These are phyloP conservation scores for Penicillium sp. DNA, from an alignment of 2,329 filamentous ascomycete genomes.

Conservation along the genomic window DNA sequence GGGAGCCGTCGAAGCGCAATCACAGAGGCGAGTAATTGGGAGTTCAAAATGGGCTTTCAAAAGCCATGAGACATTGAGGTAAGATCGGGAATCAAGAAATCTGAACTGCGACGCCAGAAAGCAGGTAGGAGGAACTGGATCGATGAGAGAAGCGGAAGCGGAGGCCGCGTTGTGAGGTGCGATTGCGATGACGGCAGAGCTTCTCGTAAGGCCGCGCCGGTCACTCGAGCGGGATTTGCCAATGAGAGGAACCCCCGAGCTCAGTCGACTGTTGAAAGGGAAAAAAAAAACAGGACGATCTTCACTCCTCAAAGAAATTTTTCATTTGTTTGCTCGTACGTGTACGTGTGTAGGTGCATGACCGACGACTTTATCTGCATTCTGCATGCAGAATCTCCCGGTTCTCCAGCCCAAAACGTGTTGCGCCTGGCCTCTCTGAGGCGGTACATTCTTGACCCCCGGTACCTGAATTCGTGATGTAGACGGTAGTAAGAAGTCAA, in stretches of 20 bases:
- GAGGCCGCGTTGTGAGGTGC: slow-evolving; percentile 11
- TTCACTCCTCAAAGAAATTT: neutral
- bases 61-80: neutral
- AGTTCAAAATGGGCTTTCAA: neutral
- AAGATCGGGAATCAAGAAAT: neutral
- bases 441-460: too few relatives aligned
- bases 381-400: too few relatives aligned
- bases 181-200: slow-evolving; percentile 19
- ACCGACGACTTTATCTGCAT: too few relatives aligned
- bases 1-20: neutral
- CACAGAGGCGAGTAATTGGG: slow-evolving; percentile 3
- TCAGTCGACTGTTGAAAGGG: neutral
- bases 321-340: too few relatives aligned
- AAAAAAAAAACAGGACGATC: too few relatives aligned
- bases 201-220: slow-evolving; percentile 9
- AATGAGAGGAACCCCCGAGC: too few relatives aligned
- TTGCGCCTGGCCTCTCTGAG: too few relatives aligned
- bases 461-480: too few relatives aligned
- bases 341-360: too few relatives aligned
- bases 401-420: too few relatives aligned
- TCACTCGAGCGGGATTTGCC: too few relatives aligned
- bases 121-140: neutral
- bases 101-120: neutral
- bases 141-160: slow-evolving; percentile 12
- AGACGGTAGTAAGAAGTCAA: too few relatives aligned